Percentiles rank a stretch among this genome's conserved stretches.
Evolutionary conservation across 306 rosid species (phyloP).

Genomic region (Arachis stenosperma): DNA sequence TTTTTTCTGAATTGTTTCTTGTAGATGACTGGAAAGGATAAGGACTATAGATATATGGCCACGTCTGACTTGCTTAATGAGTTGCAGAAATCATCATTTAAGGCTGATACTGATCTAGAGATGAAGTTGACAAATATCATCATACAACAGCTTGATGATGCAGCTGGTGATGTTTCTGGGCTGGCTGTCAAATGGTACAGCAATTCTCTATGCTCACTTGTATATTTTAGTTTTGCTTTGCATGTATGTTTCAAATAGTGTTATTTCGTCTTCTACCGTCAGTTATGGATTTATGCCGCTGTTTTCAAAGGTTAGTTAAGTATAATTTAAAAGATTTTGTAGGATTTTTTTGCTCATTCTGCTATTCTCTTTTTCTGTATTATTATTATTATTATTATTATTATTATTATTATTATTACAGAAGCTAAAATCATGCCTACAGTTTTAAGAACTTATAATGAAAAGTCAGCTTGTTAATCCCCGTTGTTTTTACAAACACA

Average conservation of each 20-base stretch:
- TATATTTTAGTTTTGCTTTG: background rate
- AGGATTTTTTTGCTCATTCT: constrained; percentile 2
- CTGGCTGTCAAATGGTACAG: constrained; percentile 90
- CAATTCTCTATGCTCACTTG: background rate
- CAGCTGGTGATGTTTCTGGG: constrained; percentile 93
- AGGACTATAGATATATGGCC: constrained; percentile 94
- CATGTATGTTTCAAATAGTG: background rate
- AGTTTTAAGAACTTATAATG: constrained; percentile 8
- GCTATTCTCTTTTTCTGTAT: background rate
- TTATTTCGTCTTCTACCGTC: constrained; percentile 1
- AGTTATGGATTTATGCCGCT: background rate
- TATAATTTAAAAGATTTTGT: background rate
- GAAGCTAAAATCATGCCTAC: background rate
- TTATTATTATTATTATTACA: background rate
- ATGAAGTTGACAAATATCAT: constrained; percentile 68
- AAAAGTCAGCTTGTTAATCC: background rate
- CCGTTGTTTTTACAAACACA: too few relatives aligned
- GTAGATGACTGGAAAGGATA: constrained; percentile 96
- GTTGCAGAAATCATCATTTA: constrained; percentile 66
- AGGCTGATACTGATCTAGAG: constrained; percentile 83
- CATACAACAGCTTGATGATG: constrained; percentile 93
- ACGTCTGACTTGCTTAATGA: constrained; percentile 90
- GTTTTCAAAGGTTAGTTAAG: constrained; percentile 3
- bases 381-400: background rate
- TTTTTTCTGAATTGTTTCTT: constrained; percentile 17